Evolutionary conservation across 768 basidiomycete genomes (phyloP), one percentile per base, ranked within the genome.

Genomic region (Postia placenta): DNA sequence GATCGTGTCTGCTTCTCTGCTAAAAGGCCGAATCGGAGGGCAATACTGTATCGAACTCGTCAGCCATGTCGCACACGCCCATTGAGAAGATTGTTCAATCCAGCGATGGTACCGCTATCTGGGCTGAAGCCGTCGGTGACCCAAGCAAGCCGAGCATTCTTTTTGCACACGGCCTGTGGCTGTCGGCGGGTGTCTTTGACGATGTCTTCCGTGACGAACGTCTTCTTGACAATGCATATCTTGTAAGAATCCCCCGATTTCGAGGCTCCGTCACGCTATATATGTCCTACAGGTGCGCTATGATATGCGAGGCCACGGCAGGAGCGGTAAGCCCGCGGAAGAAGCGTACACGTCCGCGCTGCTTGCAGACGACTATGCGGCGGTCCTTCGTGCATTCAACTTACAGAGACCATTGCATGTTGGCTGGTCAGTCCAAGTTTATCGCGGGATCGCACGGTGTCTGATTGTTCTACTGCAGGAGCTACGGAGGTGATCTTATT

Each of bases 271-370:
- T 15, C 44, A 40, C 23, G 5, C 26, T 14, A 3, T 11, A 28
- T 15, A 45, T n/a, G 7, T 6, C n/a, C 14, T 14, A 5, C 36
- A 60, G 61, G 57, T 63, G 14, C 57, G 59, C 6, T 63, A 59
- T 39, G 61, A 63, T 37, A 40, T 56, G n/a, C 57, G 61, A 30
- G 58, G 57, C n/a, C 56, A 57, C 40, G 59, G 59, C 17, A 40
- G 58, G 11, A 56, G 52, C 19, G 56, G 57, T 6, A 52, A 43
- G n/a, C 51, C 47, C 14, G 39, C 35, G 2, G 41, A 39, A 17
- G 58, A 56, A 15, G 54, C 27, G 15, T 56, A 57, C 24, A 35
- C 43, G 1, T 42, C 55, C 5, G 12, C 35, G 7, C 40, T 47
- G 23, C 52, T 51, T 22, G 60, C 62, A 5, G 50, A 57, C 11